phyloP scores from a whole-genome alignment of 495 filamentous ascomycete genomes.

The Endocarpon pusillum region DNA sequence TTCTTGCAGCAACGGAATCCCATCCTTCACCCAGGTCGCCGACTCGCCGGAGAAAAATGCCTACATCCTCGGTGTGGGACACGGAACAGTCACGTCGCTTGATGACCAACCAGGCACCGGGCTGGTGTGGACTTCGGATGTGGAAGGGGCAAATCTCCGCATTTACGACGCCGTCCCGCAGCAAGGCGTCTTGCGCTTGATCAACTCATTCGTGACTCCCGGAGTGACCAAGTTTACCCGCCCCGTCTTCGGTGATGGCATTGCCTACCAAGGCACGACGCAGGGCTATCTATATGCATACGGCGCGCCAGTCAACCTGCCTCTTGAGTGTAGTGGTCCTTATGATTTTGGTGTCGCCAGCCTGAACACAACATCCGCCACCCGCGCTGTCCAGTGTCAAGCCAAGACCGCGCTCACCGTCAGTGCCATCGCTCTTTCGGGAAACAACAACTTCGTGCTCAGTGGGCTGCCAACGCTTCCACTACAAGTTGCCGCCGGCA shows the following conservation, averaged over 20 bases:
- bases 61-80: conserved; percentile 19
- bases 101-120: conserved; percentile 23
- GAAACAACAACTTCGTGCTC: conserved; percentile 18
- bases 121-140: conserved; percentile 25
- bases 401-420: conserved; percentile 17
- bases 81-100: conserved; percentile 21
- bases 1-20: conserved; percentile 10
- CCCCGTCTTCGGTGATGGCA: conserved; percentile 23
- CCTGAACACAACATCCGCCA: conserved; percentile 16
- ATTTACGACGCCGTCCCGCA: conserved; percentile 15
- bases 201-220: conserved; percentile 11
- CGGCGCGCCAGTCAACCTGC: conserved; percentile 19
- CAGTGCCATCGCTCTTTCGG: conserved; percentile 15
- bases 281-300: conserved; percentile 22
- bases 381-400: conserved; percentile 13
- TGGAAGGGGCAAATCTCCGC: conserved; percentile 20
- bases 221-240: conserved; percentile 18
- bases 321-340: conserved; percentile 12
- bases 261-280: conserved; percentile 20
- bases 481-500: conserved; percentile 14
- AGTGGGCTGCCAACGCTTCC: conserved; percentile 19
- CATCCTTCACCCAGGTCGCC: conserved; percentile 12
- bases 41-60: conserved; percentile 18
- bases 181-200: conserved; percentile 9
- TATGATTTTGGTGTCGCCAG: conserved; percentile 27